Conservation (phyloP, 1,139 yeast species). For the Pneumocystis canis region DNA sequence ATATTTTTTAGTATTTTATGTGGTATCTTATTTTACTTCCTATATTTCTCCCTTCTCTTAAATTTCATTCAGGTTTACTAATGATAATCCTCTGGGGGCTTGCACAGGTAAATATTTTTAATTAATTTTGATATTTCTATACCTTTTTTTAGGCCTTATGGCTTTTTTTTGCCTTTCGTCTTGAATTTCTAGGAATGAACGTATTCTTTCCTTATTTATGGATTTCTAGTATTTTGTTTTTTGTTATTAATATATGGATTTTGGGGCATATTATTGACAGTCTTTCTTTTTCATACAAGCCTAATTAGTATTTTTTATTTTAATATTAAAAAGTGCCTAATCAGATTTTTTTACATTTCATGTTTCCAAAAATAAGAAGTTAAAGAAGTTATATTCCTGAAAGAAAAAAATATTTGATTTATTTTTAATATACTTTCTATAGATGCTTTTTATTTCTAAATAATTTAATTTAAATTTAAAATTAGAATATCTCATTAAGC, state of each 20-base stretch:
- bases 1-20: conserved; percentile 47
- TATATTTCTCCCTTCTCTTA: conserved; percentile 40
- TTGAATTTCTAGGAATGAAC: conserved; percentile 64
- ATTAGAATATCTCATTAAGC: too few relatives aligned
- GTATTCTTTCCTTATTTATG: conserved; percentile 53
- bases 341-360: too few relatives aligned
- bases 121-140: neutral
- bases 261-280: conserved; percentile 45
- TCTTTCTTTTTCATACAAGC: conserved; percentile 4
- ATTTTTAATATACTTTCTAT: too few relatives aligned
- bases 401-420: too few relatives aligned
- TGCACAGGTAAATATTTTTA: conserved; percentile 33
- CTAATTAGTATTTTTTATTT: neutral
- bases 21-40: conserved; percentile 86
- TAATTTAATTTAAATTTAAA: too few relatives aligned
- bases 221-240: conserved; percentile 48
- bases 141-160: conserved; percentile 35
- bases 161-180: conserved; percentile 61
- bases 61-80: conserved; percentile 22
- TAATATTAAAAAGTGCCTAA: neutral
- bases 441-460: too few relatives aligned
- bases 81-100: conserved; percentile 42
- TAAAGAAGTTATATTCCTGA: too few relatives aligned
- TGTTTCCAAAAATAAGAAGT: too few relatives aligned
- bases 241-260: conserved; percentile 50